Evolutionary conservation across 2,329 filamentous ascomycete genomes (phyloP).

Genomic region (Diaporthe citriasiana): DNA sequence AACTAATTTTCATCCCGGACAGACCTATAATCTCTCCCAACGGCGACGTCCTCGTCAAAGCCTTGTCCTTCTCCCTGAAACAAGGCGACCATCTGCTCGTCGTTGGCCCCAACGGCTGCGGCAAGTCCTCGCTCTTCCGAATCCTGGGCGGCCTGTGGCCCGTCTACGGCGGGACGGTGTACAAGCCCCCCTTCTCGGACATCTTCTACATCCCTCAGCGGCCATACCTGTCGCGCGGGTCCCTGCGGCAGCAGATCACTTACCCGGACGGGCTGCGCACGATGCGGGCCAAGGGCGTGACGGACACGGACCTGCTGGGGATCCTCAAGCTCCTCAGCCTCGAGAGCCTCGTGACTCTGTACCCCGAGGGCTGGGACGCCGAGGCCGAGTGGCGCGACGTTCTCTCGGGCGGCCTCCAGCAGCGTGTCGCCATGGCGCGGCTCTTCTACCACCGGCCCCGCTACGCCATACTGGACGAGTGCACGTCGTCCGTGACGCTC

Average conservation of each 20-base stretch:
- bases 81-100: constrained; percentile 93
- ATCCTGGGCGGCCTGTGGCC: constrained; percentile 98
- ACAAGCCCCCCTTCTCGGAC: constrained; percentile 90
- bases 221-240: constrained; percentile 91
- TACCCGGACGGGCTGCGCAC: constrained; percentile 92
- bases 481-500: constrained; percentile 93
- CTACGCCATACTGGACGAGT: constrained; percentile 97
- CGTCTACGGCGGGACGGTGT: constrained; percentile 93
- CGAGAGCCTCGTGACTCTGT: constrained; percentile 83
- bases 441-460: constrained; percentile 93
- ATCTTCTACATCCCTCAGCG: constrained; percentile 99
- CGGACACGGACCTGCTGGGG: constrained; percentile 82
- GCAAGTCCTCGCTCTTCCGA: constrained; percentile 95
- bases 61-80: constrained; percentile 87
- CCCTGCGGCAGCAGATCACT: constrained; percentile 95
- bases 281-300: constrained; percentile 87
- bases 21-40: constrained; percentile 95
- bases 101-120: constrained; percentile 96
- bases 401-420: constrained; percentile 91
- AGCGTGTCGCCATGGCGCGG: constrained; percentile 95
- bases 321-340: constrained; percentile 87
- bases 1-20: constrained; percentile 39
- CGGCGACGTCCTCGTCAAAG: constrained; percentile 89
- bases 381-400: constrained; percentile 98
- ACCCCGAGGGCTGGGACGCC: constrained; percentile 86